Percentiles rank a stretch among this genome's conserved stretches.
Conservation (phyloP, 1,284 basidiomycete genomes). For the Leccinum insolens region DNA sequence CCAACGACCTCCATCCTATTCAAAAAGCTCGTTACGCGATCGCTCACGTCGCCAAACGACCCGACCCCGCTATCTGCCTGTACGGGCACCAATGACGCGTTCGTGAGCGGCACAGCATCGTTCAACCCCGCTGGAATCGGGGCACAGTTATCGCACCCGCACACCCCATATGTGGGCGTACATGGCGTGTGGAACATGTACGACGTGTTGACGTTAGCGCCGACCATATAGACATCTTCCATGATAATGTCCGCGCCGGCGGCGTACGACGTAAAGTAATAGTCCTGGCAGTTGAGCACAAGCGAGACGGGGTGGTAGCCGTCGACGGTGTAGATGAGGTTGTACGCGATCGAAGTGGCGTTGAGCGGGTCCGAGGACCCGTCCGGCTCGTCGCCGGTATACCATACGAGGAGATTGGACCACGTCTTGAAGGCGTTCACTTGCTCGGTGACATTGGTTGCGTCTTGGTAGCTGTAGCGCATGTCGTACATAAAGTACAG, state of each 20-base stretch:
- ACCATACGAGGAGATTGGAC: conserved; percentile 73
- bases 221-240: conserved; percentile 62
- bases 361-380: conserved; percentile 68
- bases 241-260: conserved; percentile 65
- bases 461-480: conserved; percentile 66
- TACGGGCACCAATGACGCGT: conserved; percentile 23
- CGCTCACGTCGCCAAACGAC: conserved; percentile 55
- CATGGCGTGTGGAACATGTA: conserved; percentile 55
- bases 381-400: conserved; percentile 78
- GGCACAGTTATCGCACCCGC: conserved; percentile 63
- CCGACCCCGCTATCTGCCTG: conserved; percentile 33
- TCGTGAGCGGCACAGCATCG: conserved; percentile 32
- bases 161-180: conserved; percentile 67
- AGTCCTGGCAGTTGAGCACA: conserved; percentile 79
- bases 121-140: conserved; percentile 37
- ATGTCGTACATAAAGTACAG: conserved; percentile 81
- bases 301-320: conserved; percentile 79
- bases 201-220: conserved; percentile 71
- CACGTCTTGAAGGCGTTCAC: conserved; percentile 69
- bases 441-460: conserved; percentile 60
- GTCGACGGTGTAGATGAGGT: conserved; percentile 69
- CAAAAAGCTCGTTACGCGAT: conserved; percentile 63
- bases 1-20: conserved; percentile 60
- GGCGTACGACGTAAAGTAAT: conserved; percentile 61
- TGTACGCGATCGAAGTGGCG: conserved; percentile 58